These are phyloP conservation scores for Dothistroma septosporum DNA, from an alignment of 2,329 filamentous ascomycete genomes.

Conservation along the genomic window DNA sequence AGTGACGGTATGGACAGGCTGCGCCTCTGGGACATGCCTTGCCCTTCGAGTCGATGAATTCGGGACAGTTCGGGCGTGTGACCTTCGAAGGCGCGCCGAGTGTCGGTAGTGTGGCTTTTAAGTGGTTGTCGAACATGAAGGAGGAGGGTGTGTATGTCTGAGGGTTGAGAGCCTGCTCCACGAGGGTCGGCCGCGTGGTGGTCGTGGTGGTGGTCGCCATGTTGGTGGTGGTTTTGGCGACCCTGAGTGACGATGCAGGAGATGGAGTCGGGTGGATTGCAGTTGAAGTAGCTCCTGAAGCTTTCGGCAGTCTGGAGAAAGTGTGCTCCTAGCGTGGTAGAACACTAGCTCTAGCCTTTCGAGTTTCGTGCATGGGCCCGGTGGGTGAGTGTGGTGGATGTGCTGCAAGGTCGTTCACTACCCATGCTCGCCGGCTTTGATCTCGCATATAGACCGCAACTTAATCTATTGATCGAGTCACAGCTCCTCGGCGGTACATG, in stretches of 20 bases:
- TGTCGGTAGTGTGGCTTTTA: conserved; percentile 28
- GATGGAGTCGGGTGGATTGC: conserved; percentile 3
- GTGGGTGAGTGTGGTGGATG: background rate
- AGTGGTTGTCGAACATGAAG: conserved; percentile 36
- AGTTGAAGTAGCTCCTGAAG: background rate
- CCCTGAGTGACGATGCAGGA: background rate
- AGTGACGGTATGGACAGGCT: conserved; percentile 80
- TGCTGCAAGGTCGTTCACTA: background rate
- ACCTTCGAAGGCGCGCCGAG: conserved; percentile 35
- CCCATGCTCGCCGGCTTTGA: background rate
- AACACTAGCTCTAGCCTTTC: background rate
- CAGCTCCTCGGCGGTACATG: background rate
- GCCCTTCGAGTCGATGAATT: conserved; percentile 71
- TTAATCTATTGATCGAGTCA: background rate
- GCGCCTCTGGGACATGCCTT: conserved; percentile 81
- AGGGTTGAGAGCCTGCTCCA: conserved; percentile 33
- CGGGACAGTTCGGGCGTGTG: conserved; percentile 68
- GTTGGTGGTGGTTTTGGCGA: background rate
- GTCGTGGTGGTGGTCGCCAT: conserved; percentile 16
- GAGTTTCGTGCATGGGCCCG: background rate
- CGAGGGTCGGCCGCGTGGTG: conserved; percentile 20
- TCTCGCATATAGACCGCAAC: background rate
- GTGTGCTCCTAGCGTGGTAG: background rate
- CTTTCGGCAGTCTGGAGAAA: background rate
- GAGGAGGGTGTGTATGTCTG: conserved; percentile 24